Evolutionary conservation across 208 protist species (phyloP).

Genomic region (Crithidia thermophila): DNA sequence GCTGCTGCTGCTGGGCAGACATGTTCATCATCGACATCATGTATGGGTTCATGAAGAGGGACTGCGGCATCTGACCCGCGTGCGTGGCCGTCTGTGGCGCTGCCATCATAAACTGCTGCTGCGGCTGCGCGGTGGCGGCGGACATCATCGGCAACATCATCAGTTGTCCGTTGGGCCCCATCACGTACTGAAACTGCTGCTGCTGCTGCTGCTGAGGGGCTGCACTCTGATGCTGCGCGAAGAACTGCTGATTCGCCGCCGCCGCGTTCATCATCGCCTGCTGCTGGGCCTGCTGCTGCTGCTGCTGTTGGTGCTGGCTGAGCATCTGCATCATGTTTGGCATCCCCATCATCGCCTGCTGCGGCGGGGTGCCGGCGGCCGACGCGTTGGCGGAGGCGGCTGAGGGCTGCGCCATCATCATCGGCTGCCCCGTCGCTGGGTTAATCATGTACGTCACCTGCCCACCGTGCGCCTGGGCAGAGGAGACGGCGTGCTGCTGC

Average conservation of each 20-base stretch:
- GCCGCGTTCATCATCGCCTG: slow-evolving; percentile 29
- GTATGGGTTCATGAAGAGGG: slow-evolving; percentile 33
- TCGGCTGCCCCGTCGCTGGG: slow-evolving; percentile 31
- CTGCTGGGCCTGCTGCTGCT: slow-evolving; percentile 12
- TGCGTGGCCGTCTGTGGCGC: slow-evolving; percentile 9
- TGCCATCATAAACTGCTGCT: slow-evolving; percentile 28
- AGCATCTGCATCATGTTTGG: slow-evolving; percentile 21
- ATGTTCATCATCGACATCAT: slow-evolving; percentile 32
- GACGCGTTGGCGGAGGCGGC: background rate
- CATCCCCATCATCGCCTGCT: slow-evolving; percentile 26
- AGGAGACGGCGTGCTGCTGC: background rate
- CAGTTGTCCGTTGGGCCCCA: slow-evolving; percentile 39
- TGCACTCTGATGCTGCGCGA: slow-evolving; percentile 27
- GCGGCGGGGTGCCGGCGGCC: slow-evolving; percentile 19
- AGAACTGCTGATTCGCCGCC: slow-evolving; percentile 16
- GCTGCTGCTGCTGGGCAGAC: slow-evolving; percentile 12
- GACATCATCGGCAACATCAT: slow-evolving; percentile 36
- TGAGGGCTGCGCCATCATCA: slow-evolving; percentile 11
- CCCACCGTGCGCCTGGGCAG: background rate
- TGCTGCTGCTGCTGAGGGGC: slow-evolving; percentile 31
- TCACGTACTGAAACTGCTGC: slow-evolving; percentile 44
- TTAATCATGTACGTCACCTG: slow-evolving; percentile 35
- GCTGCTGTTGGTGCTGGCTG: slow-evolving; percentile 13
- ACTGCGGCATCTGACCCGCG: slow-evolving; percentile 27
- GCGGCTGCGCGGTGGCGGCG: slow-evolving; percentile 4